phyloP scores from a whole-genome alignment of 257 asterid species.

The Linaria vulgaris region DNA sequence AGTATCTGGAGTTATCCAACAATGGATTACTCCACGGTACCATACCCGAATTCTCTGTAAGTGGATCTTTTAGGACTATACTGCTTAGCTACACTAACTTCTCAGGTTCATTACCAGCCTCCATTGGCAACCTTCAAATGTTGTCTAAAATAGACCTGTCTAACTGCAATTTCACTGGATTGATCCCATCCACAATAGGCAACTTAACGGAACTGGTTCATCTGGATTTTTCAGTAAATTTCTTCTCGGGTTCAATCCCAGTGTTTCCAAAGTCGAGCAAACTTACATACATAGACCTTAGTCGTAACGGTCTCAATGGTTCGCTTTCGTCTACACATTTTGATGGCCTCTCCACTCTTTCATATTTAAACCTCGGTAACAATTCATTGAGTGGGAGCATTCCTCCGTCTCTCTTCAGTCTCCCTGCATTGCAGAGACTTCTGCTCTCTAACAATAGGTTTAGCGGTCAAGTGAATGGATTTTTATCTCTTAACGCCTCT shows the following conservation, averaged over 20 bases:
- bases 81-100: constrained; percentile 27
- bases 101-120: constrained; percentile 33
- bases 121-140: constrained; percentile 32
- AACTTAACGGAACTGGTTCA: constrained; percentile 25
- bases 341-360: constrained; percentile 30
- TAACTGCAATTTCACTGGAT: constrained; percentile 31
- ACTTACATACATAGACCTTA: constrained; percentile 24
- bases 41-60: constrained; percentile 22
- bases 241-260: constrained; percentile 39
- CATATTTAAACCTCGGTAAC: constrained; percentile 18
- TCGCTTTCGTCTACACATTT: constrained; percentile 26
- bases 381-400: constrained; percentile 30
- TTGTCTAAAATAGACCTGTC: constrained; percentile 32
- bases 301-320: constrained; percentile 30
- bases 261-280: constrained; percentile 26
- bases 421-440: constrained; percentile 34
- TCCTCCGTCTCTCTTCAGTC: constrained; percentile 31
- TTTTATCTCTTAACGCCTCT: constrained; percentile 5
- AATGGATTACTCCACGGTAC: constrained; percentile 26
- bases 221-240: constrained; percentile 37
- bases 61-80: constrained; percentile 24
- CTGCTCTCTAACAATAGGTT: constrained; percentile 34
- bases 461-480: constrained; percentile 20
- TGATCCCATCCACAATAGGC: constrained; percentile 30
- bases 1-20: constrained; percentile 20